Percentiles rank a stretch among this genome's conserved stretches.
Conservation (phyloP, 768 basidiomycete species). For the Leccinum boreale region DNA sequence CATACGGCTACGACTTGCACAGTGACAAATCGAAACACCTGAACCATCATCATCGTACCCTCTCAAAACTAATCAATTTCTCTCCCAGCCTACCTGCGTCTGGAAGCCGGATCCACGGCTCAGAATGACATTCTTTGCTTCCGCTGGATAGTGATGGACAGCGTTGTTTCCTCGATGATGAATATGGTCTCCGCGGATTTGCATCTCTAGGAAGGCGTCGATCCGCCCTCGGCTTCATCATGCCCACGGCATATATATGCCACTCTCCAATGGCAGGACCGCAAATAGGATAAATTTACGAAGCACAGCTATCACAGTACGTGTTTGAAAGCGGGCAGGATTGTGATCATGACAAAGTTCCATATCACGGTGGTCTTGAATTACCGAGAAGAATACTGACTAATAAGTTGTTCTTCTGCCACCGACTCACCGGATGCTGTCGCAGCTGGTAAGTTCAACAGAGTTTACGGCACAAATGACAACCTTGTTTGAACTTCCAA, state of each 20-base stretch:
- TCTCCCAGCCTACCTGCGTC: background rate
- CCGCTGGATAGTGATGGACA: background rate
- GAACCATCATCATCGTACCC: background rate
- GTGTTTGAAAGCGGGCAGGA: background rate
- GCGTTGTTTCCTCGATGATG: background rate
- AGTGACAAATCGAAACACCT: background rate
- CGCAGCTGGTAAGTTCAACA: conserved; percentile 2
- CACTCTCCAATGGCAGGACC: background rate
- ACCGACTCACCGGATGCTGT: conserved; percentile 3
- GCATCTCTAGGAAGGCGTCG: conserved; percentile 3
- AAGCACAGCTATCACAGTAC: conserved; percentile 1
- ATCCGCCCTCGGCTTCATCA: conserved; percentile 2
- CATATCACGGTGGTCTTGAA: background rate
- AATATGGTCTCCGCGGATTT: conserved; percentile 8
- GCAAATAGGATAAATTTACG: conserved; percentile 1
- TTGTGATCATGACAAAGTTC: background rate
- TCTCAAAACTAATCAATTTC: background rate
- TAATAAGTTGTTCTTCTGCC: conserved; percentile 14
- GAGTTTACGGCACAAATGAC: conserved; percentile 20
- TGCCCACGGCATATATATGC: conserved; percentile 1
- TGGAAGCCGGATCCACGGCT: background rate
- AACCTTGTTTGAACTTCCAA: background rate
- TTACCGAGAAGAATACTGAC: conserved; percentile 14
- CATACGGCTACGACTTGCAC: background rate
- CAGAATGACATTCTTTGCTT: background rate